Conservation (phyloP, 163 green algal genomes). For the Scenedesmus sp. region DNA sequence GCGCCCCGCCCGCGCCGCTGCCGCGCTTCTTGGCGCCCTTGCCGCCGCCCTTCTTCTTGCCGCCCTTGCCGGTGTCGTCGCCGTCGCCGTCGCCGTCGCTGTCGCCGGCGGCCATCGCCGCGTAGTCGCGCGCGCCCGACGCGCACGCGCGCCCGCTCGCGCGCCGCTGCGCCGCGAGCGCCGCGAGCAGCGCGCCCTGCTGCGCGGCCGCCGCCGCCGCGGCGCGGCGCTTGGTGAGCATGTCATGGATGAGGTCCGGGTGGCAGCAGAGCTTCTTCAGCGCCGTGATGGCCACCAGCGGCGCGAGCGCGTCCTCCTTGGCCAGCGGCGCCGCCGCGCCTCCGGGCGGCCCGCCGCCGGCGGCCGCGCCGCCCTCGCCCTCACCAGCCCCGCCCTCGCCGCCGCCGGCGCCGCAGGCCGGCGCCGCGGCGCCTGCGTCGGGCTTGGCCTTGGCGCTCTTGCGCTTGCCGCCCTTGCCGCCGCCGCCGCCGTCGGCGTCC, state of each 20-base stretch:
- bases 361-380: too few species aligned
- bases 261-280: constrained; percentile 91
- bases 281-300: constrained; percentile 75
- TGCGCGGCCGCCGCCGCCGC: not conserved
- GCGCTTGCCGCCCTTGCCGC: constrained; percentile 7
- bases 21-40: not conserved
- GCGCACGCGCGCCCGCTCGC: not conserved
- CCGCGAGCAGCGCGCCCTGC: not conserved
- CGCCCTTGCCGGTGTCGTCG: not conserved
- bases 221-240: constrained; percentile 26
- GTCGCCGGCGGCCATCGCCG: too few species aligned
- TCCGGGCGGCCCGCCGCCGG: not conserved
- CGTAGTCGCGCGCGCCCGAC: too few species aligned
- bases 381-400: too few species aligned
- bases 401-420: constrained; percentile 13
- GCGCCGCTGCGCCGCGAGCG: not conserved
- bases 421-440: not conserved
- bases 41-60: not conserved
- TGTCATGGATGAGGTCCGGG: constrained; percentile 71
- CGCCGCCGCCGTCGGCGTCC: not conserved
- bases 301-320: constrained; percentile 44
- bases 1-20: not conserved
- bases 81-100: too few species aligned
- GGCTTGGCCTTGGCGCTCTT: constrained; percentile 6
- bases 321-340: constrained; percentile 16